Conservation (phyloP, 1,139 yeast genomes). For the Saccharomycopsis phalli region DNA sequence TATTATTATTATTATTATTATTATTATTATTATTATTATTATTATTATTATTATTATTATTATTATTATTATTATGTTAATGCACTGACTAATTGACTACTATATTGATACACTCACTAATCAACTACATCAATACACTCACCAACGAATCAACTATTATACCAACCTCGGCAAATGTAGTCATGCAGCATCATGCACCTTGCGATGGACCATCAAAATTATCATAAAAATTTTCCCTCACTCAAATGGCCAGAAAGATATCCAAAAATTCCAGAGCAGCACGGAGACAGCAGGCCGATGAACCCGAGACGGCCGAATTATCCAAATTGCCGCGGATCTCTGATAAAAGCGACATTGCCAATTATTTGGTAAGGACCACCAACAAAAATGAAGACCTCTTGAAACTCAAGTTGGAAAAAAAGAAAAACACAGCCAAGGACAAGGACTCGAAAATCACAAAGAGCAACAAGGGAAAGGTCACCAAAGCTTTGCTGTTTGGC, state of each 20-base stretch:
- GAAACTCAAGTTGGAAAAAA: conserved; percentile 15
- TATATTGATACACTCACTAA: too few relatives aligned
- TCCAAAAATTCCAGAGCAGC: conserved; percentile 20
- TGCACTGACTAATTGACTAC: too few relatives aligned
- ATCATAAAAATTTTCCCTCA: too few relatives aligned
- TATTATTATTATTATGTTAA: too few relatives aligned
- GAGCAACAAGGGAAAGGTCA: conserved; percentile 1
- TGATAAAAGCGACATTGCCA: conserved; percentile 16
- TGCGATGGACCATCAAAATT: too few relatives aligned
- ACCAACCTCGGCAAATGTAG: too few relatives aligned
- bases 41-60: too few relatives aligned
- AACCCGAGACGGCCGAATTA: conserved; percentile 16
- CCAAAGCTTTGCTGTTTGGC: conserved; percentile 14
- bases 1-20: too few relatives aligned
- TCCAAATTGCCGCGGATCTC: conserved; percentile 19
- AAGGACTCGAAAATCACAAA: neutral
- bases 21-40: too few relatives aligned
- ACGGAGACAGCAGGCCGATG: conserved; percentile 16
- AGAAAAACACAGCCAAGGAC: conserved; percentile 2
- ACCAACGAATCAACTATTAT: too few relatives aligned
- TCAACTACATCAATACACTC: too few relatives aligned
- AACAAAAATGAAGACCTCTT: conserved; percentile 19
- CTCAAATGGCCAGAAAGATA: conserved; percentile 18
- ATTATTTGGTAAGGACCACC: conserved; percentile 18
- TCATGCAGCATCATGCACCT: too few relatives aligned